Evolutionary conservation across 2,329 filamentous ascomycete species (phyloP).

Genomic region (Ophiostoma triangulosporum): DNA sequence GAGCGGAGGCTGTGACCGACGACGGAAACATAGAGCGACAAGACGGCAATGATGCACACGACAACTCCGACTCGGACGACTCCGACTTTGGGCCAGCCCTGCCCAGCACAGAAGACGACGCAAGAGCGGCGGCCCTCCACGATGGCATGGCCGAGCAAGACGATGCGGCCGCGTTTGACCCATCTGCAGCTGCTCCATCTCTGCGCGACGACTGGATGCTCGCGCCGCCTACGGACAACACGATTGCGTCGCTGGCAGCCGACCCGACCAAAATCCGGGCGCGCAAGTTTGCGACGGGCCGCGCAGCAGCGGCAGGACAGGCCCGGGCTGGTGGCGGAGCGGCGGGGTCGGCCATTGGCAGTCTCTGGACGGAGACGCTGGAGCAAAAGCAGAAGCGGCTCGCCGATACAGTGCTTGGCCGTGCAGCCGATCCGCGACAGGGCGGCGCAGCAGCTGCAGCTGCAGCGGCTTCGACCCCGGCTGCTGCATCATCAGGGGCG

Average conservation of each 20-base stretch:
- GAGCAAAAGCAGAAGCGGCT: conserved; percentile 73
- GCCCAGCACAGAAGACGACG: conserved; percentile 26
- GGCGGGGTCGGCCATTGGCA: conserved; percentile 35
- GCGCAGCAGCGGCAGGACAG: conserved; percentile 22
- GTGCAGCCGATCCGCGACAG: conserved; percentile 35
- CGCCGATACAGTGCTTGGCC: conserved; percentile 69
- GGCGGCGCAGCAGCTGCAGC: conserved; percentile 25
- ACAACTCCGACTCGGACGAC: conserved; percentile 28
- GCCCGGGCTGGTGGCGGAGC: conserved; percentile 19
- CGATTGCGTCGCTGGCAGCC: conserved; percentile 42
- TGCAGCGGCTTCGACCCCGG: conserved; percentile 21
- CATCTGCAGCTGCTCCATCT: conserved; percentile 34
- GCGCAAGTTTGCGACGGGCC: conserved; percentile 65
- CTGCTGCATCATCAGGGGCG: background rate
- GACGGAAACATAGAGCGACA: background rate
- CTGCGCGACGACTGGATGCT: conserved; percentile 81
- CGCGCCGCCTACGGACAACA: conserved; percentile 45
- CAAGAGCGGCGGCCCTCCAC: conserved; percentile 9
- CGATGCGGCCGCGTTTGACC: conserved; percentile 18
- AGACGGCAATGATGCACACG: conserved; percentile 6
- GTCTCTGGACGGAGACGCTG: conserved; percentile 83
- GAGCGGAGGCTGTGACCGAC: background rate
- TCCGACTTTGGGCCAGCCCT: conserved; percentile 48
- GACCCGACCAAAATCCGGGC: conserved; percentile 76
- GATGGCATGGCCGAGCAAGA: conserved; percentile 23